Base-by-base conservation (phyloP, 2,329 filamentous ascomycete species). In the Phialocephala subalpina region DNA sequence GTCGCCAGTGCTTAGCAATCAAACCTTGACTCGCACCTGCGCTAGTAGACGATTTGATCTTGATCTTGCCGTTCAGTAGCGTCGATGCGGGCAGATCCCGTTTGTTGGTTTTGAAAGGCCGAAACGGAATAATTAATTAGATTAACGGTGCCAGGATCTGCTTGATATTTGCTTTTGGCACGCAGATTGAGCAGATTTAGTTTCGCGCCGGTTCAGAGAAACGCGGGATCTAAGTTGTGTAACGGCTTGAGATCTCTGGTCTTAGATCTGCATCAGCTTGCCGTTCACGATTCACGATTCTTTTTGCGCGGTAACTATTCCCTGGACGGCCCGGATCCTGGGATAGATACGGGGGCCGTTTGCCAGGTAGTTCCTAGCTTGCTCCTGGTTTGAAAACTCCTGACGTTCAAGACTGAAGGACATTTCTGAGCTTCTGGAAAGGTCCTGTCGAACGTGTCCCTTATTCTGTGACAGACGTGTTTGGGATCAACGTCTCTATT, bases 11-110 rank as follows among this genome's bases (percentile, higher is more conserved):
- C 45, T 49, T 12, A n/a, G 16, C 40, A 6, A 18, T 12, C 6
- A 49, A n/a, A 49, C n/a, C 45, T 25, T 22, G 45, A 49, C 45
- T 49, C 20, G n/a, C 40, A n/a, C 40, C 12, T 18, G 5, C 25
- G 11, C 49, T 29, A 14, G 12, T 3, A 11, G 49, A 33, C 49
- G 49, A 53, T 53, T 25, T 53, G 49, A 53, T 53, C 29, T 33
- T 33, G 29, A 33, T 33, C 49, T 53, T 53, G 49, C 49, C 25
- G 49, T 7, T 18, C 25, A 14, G 25, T 53, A 53, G 49, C 49
- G 25, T 53, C 25, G 25, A 53, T 53, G 49, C 49, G 49, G 25
- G 49, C 49, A 53, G 49, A 53, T 53, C 49, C 49, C 25, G 49
- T 25, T n/a, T n/a, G 20, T 49, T 22, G 9, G n/a, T n/a, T 25